Percentiles rank a stretch among this genome's conserved stretches.
Conservation (phyloP, 163 green algal genomes). For the Scenedesmus sp. region DNA sequence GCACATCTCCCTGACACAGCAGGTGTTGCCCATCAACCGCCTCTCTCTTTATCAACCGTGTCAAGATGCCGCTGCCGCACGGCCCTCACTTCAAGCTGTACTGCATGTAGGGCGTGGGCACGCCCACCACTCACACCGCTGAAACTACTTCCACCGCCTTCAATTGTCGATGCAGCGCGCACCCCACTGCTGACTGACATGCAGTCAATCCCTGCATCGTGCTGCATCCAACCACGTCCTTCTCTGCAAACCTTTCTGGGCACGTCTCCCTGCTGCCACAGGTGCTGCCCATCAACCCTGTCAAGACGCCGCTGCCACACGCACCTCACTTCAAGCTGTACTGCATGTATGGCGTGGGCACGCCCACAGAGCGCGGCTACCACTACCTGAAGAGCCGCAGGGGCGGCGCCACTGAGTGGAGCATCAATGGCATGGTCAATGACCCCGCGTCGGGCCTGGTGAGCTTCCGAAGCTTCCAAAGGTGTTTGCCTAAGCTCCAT, state of each 20-base stretch:
- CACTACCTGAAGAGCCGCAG: constrained; percentile 45
- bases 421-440: constrained; percentile 42
- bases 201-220: too few species aligned
- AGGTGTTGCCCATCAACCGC: constrained; percentile 11
- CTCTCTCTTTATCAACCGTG: constrained; percentile 43
- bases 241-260: too few species aligned
- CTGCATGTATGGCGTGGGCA: constrained; percentile 87
- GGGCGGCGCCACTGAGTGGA: constrained; percentile 33
- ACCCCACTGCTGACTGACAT: too few species aligned
- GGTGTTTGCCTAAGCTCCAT: too few species aligned
- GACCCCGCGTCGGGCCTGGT: constrained; percentile 42
- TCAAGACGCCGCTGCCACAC: constrained; percentile 75
- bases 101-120: constrained; percentile 87
- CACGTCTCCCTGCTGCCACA: not conserved
- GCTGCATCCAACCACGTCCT: too few species aligned
- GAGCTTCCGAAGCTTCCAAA: not conserved
- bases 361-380: constrained; percentile 73
- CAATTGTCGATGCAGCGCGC: too few species aligned
- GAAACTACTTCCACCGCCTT: too few species aligned
- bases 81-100: constrained; percentile 79
- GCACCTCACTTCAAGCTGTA: constrained; percentile 79
- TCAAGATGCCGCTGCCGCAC: constrained; percentile 75
- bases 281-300: constrained; percentile 53
- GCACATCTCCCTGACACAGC: not conserved
- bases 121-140: constrained; percentile 54